Evolutionary conservation across 1,284 basidiomycete species (phyloP), one percentile per base, ranked within the genome.

Genomic region (Ceratobasidium sp.): DNA sequence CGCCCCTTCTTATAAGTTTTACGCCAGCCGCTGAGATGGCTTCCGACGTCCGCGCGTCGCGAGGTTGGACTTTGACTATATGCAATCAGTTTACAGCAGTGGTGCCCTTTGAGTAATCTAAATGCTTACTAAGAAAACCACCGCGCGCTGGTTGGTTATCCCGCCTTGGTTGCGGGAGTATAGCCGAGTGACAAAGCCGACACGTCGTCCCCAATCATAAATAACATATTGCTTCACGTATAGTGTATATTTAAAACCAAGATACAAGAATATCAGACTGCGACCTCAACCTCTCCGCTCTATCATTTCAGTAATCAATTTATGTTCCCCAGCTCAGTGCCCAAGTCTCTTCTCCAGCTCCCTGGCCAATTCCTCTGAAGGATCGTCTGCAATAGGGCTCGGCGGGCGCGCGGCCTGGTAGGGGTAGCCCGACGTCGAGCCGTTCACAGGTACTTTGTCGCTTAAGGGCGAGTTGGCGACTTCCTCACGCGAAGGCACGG

Each of bases 301-400:
- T 49, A 49, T 49, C 16, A 49, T 38, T 38, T 38, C 35, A 38
- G 35, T 23, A 18, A 6, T 49, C 47, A 49, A 23, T 49, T 23
- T 6, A 49, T 23, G 4, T 49, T 18, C 18, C 6, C 14, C 50
- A 13, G 11, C 44, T 63, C 38, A 66, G 13, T 49, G 63, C 9
- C 23, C 41, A 38, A 69, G 44, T n/a, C 23, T 88, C 61, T 87
- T 87, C 18, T 90, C 93, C 47, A 96, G 84, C 80, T 96, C 92
- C 57, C 90, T 88, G 80, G 96, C 94, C 21, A 97, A 87, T 77
- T 93, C 93, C 70, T 89, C 91, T 74, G 91, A 91, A 3, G 95
- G 95, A 80, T 97, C 91, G 78, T 96, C 95, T 81, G 89, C 87
- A 75, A 90, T 86, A 23, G 87, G 89, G 78, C 83, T 89, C 66